Evolutionary conservation across 2,329 filamentous ascomycete genomes (phyloP).

Genomic region (Dothiorella sarmentorum): DNA sequence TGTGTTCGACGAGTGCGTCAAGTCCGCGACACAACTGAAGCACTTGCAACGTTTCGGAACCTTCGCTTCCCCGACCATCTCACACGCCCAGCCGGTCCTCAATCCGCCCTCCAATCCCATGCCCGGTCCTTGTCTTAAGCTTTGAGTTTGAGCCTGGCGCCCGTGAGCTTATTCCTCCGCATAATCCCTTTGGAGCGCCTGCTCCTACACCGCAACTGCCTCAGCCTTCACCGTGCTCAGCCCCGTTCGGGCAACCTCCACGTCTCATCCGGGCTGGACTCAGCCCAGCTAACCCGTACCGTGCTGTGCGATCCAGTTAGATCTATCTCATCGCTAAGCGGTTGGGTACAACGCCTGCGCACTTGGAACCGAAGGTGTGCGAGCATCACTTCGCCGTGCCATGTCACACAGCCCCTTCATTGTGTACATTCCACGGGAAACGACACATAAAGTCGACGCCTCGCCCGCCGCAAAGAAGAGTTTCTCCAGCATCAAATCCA

Average conservation of each 20-base stretch:
- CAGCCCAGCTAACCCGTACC: not conserved
- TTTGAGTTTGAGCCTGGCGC: not conserved
- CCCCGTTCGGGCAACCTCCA: not conserved
- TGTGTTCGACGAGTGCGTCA: conserved; percentile 4
- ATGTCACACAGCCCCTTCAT: conserved; percentile 6
- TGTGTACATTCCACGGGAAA: not conserved
- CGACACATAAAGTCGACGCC: not conserved
- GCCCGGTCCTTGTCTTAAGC: not conserved
- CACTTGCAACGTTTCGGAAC: conserved; percentile 5
- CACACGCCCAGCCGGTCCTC: not conserved
- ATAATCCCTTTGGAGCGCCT: not conserved
- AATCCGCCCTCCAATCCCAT: not conserved
- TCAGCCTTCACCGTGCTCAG: not conserved
- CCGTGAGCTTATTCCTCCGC: conserved; percentile 6
- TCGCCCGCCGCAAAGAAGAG: not conserved
- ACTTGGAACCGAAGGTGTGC: conserved; percentile 6
- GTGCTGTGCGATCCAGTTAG: conserved; percentile 12
- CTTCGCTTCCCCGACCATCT: not conserved
- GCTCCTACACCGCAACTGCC: conserved; percentile 1
- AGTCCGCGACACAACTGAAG: not conserved
- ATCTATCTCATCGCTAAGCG: too few relatives aligned
- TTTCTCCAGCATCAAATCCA: conserved; percentile 14
- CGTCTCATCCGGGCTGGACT: not conserved
- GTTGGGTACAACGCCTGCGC: not conserved
- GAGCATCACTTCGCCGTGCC: conserved; percentile 1